These are phyloP conservation scores for Hortaea werneckii DNA, from an alignment of 2,329 filamentous ascomycete genomes.

Conservation along the genomic window DNA sequence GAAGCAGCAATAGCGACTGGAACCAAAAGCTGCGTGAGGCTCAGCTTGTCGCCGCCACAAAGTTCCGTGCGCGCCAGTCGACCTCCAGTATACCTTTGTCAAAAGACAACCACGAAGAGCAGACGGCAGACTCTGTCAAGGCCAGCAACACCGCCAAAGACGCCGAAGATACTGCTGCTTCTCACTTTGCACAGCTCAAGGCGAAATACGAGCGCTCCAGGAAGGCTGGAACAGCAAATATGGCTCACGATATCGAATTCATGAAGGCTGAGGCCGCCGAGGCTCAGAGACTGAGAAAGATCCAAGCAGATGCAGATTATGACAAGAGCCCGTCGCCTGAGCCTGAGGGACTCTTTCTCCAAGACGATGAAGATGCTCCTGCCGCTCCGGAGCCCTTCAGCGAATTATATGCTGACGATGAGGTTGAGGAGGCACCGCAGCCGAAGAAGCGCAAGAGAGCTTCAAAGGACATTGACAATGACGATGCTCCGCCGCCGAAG, in stretches of 20 bases:
- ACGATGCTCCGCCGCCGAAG: neutral
- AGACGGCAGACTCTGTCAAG: neutral
- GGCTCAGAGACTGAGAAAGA: constrained; percentile 8
- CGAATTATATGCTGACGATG: constrained; percentile 1
- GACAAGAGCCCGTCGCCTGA: constrained; percentile 3
- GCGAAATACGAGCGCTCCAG: neutral
- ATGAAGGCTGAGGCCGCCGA: constrained; percentile 12
- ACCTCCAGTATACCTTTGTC: neutral
- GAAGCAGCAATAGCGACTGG: neutral
- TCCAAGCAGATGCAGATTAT: constrained; percentile 9
- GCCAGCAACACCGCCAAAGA: neutral
- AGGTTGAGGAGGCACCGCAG: neutral
- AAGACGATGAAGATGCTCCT: neutral
- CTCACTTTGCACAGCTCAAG: neutral
- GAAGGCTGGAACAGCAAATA: neutral
- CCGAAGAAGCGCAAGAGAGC: neutral
- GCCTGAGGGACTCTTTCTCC: constrained; percentile 7
- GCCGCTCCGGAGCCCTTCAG: neutral
- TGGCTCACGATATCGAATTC: constrained; percentile 15
- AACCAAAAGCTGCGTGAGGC: neutral
- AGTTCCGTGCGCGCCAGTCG: neutral
- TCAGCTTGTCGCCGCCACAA: neutral
- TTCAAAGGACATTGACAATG: constrained; percentile 1
- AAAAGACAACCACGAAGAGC: neutral
- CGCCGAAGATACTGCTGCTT: neutral